Base-by-base conservation (phyloP, 108 stramenopile genomes). In the Cylindrotheca closterium region DNA sequence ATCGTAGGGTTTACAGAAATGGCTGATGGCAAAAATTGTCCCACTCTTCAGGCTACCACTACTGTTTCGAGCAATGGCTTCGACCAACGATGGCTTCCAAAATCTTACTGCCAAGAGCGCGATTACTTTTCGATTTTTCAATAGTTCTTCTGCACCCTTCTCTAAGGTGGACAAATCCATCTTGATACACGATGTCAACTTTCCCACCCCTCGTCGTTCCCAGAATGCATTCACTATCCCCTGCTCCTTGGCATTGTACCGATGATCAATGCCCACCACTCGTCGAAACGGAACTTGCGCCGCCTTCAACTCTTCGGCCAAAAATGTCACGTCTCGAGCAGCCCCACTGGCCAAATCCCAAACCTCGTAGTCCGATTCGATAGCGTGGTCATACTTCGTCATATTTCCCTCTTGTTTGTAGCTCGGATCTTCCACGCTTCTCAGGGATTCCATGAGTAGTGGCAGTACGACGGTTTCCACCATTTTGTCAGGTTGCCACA, bases 401-500 rank as follows among this genome's bases (percentile, higher is more conserved):
- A 42, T 10, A n/a, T n/a, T n/a, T n/a, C n/a, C n/a, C n/a, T n/a
- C n/a, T n/a, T n/a, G n/a, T 52, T 21, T 18, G 23, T 3, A 52
- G n/a, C n/a, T n/a, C n/a, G n/a, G n/a, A n/a, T n/a, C n/a, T n/a
- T n/a, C 54, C 8, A 55, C 4, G 23, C 3, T 2, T n/a, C 29
- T 30, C 8, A 51, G 25, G 10, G 4, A 23, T 30, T 77, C 57
- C 56, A 56, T 62, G 47, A 89, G 65, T 24, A 80, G 27, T 25
- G 83, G 83, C 8, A 86, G 30, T 17, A 93, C 45, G 2, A 78
- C 51, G 15, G 58, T 74, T 45, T 73, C 68, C 2, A 93, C 79
- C 75, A 93, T 77, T 15, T 73, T 60, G 71, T 89, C 88, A 0
- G 92, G 87, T 71, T 93, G 79, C 92, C 92, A 93, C 12, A 93